These are phyloP conservation scores for Aspergillus phoenicis DNA, from an alignment of 2,329 filamentous ascomycete genomes.

Conservation along the genomic window DNA sequence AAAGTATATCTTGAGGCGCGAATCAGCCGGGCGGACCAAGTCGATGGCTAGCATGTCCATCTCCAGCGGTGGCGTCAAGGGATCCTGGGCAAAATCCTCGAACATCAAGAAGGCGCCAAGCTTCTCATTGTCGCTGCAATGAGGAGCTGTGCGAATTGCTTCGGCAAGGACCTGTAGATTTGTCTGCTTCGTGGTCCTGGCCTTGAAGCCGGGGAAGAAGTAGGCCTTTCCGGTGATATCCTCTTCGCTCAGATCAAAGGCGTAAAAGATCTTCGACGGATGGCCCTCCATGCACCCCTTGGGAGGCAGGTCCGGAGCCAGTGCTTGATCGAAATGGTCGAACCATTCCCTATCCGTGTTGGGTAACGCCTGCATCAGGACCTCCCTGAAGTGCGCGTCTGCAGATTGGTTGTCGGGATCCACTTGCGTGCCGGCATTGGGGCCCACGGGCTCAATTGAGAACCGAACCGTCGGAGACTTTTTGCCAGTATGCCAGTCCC, in stretches of 20 bases:
- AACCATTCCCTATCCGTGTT: not conserved
- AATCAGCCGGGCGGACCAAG: conserved; percentile 3
- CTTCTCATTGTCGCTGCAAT: not conserved
- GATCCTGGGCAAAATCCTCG: not conserved
- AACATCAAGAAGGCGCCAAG: not conserved
- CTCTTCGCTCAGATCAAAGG: not conserved
- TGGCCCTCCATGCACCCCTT: conserved; percentile 1
- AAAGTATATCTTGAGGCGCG: conserved; percentile 16
- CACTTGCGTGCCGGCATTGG: not conserved
- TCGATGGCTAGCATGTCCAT: conserved; percentile 15
- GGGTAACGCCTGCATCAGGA: not conserved
- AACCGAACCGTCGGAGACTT: not conserved
- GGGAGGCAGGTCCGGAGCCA: not conserved
- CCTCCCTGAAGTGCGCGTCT: not conserved
- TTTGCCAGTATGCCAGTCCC: not conserved
- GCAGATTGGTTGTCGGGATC: conserved; percentile 5
- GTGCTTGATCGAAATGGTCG: not conserved
- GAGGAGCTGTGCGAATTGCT: conserved; percentile 2
- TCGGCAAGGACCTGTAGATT: conserved; percentile 2
- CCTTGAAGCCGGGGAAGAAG: conserved; percentile 7
- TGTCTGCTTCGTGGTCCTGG: not conserved
- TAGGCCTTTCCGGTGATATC: conserved; percentile 5
- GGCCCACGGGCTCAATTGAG: conserved; percentile 7
- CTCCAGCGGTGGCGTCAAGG: not conserved
- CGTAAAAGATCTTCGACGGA: conserved; percentile 8